Evolutionary conservation across 768 basidiomycete genomes (phyloP), one percentile per base, ranked within the genome.

Genomic region (Mycena galericulata): DNA sequence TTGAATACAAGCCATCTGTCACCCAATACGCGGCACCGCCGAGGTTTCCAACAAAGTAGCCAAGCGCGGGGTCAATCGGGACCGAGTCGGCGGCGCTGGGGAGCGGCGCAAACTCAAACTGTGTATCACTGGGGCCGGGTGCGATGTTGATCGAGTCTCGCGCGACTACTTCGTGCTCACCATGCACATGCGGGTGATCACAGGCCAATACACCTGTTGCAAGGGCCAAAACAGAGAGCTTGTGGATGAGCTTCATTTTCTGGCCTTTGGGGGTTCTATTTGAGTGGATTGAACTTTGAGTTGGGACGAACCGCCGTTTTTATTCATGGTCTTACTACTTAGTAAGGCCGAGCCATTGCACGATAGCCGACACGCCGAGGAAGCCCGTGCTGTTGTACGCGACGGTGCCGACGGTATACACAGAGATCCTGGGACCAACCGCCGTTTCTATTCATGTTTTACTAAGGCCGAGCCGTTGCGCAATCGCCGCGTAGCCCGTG

Each of bases 1-100:
- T 59, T 47, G 57, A 32, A 43, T 59, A 59, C 45, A 18, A 29
- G 43, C 57, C 40, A 20, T 15, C 14, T 20, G 40, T 41, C 55
- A 56, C 55, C 55, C 55, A 56, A 41, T 56, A 41, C 55, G 26
- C 38, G 24, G 34, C 53, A 36, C 34, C 34, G n/a, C 53, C 43
- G 56, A 58, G 41, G 56, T 58, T n/a, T 32, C 56, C 56, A 45
- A 58, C 56, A 45, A 59, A 59, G 45, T 59, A 59, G 43, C 57
- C 57, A 45, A 59, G 57, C 46, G 45, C 38, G 58, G 58, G 58
- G 58, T 60, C 58, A 38, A 60, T 60, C 34, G 30, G 18, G 46
- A 60, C 58, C 22, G 58, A 24, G 58, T 60, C 34, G 11, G 49
- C 46, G 46, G 45, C 22, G 46, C 32, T 38, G 46, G 58, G 45